phyloP scores from a whole-genome alignment of 1,284 basidiomycete genomes.

The Phylloporus sp. region DNA sequence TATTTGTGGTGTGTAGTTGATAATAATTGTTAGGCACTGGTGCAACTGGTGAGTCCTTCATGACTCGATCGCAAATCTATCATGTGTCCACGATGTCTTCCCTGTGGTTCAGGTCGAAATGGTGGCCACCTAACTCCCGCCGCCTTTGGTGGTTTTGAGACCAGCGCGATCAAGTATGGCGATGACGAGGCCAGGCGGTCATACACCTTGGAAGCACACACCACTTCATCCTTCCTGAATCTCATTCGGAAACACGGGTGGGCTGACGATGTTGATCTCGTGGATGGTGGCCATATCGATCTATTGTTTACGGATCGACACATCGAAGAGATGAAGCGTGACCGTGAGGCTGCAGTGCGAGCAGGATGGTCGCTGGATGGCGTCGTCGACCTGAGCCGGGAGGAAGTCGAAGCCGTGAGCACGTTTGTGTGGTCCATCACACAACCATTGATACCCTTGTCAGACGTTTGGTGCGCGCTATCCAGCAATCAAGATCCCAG shows the following conservation, averaged over 20 bases:
- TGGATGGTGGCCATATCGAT: conserved; percentile 63
- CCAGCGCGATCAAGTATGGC: conserved; percentile 51
- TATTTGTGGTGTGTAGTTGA: conserved; percentile 6
- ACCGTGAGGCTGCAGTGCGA: conserved; percentile 61
- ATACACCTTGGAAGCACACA: conserved; percentile 67
- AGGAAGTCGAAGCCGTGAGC: conserved; percentile 58
- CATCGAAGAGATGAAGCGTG: conserved; percentile 44
- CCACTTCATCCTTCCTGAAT: conserved; percentile 54
- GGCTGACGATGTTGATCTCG: conserved; percentile 65
- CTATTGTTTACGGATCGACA: conserved; percentile 61
- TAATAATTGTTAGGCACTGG: conserved; percentile 64
- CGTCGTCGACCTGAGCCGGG: conserved; percentile 56
- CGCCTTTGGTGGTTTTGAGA: conserved; percentile 55
- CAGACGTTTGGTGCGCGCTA: conserved; percentile 66
- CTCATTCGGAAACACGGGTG: conserved; percentile 58
- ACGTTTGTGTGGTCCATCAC: too few species aligned
- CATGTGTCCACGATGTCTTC: not conserved
- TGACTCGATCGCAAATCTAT: not conserved
- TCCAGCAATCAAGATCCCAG: conserved; percentile 59
- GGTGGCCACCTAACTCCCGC: conserved; percentile 77
- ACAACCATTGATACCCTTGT: not conserved
- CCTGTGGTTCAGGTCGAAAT: conserved; percentile 64
- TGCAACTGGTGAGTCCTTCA: conserved; percentile 67
- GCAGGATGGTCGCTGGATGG: conserved; percentile 59
- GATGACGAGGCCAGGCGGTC: conserved; percentile 61